Evolutionary conservation across 306 rosid species (phyloP), one percentile per base, ranked within the genome.

Genomic region (Pyrus betulifolia): DNA sequence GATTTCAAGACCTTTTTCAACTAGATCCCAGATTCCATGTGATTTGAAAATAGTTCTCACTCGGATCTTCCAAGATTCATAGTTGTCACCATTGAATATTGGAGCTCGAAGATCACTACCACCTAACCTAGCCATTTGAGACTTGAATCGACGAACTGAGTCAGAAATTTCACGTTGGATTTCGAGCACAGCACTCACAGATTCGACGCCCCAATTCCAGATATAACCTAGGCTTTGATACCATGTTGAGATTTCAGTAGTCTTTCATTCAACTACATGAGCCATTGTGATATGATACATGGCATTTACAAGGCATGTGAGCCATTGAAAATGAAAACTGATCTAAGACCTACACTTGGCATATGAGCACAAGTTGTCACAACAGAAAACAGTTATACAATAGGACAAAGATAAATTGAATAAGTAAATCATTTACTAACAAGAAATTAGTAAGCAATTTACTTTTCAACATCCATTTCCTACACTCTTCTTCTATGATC

Each of bases 391-490:
- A 51, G 5, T 31, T 31, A 0, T 5, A 31, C 6, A 51, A 1
- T 6, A 51, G 0, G 35, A 31, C 55, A 49, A 49, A 6, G 0
- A 17, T 1, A 51, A 51, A 51, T 4, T 7, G 4, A 51, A 1
- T 5, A 51, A 5, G 19, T 51, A 51, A 51, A 51, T 5, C 57
- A 51, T 51, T 51, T 15, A 17, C 57, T 51, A 51, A 10, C 8
- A 51, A 51, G 57, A 5, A 51, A 51, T 51, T 51, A 17, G 8
- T 15, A 15, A 17, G 19, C n/a, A 51, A 51, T 51, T 51, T 17
- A 51, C 57, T 51, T 4, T 51, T 17, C 57, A 51, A 51, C 57
- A 31, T 33, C 38, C 97, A 93, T 90, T 25, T 82, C 82, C 45
- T 67, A 71, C 54, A 80, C 64, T 7, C 42, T 38, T 30, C 79